These are phyloP conservation scores for Fusarium mexicanum DNA, from an alignment of 2,329 filamentous ascomycete genomes.

Conservation along the genomic window DNA sequence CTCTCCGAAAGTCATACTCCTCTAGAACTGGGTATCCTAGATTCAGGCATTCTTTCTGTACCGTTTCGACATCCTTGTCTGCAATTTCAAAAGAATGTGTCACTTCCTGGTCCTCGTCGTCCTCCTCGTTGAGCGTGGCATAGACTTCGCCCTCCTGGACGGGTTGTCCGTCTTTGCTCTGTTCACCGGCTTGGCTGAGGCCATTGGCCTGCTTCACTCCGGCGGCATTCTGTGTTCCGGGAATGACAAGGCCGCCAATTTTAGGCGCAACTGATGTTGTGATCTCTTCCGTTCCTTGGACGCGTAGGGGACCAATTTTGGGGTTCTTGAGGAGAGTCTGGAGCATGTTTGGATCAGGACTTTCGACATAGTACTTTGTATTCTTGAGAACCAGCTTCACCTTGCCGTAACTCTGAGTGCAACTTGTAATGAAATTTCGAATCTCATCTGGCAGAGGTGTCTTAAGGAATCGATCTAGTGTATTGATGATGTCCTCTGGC, in stretches of 20 bases:
- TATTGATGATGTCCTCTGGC: slow-evolving; percentile 88
- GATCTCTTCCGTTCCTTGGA: slow-evolving; percentile 77
- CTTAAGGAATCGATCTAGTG: slow-evolving; percentile 88
- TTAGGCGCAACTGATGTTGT: slow-evolving; percentile 85
- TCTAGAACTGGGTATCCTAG: slow-evolving; percentile 90
- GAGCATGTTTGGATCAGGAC: slow-evolving; percentile 84
- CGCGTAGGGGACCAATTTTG: slow-evolving; percentile 80
- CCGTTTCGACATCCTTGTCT: slow-evolving; percentile 81
- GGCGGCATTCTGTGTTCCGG: slow-evolving; percentile 92
- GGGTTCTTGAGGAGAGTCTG: slow-evolving; percentile 87
- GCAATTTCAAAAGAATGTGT: slow-evolving; percentile 94
- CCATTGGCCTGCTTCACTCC: slow-evolving; percentile 78
- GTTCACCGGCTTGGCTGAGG: slow-evolving; percentile 46
- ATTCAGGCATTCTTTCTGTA: slow-evolving; percentile 89
- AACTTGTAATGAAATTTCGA: slow-evolving; percentile 78
- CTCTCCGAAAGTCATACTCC: slow-evolving; percentile 96
- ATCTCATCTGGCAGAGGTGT: slow-evolving; percentile 86
- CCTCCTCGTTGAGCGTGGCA: slow-evolving; percentile 80
- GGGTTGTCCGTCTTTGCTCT: slow-evolving; percentile 59
- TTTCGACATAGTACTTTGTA: slow-evolving; percentile 94
- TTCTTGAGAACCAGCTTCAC: slow-evolving; percentile 95
- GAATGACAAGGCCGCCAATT: slow-evolving; percentile 88
- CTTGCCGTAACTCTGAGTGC: slow-evolving; percentile 92
- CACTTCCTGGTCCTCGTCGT: slow-evolving; percentile 85
- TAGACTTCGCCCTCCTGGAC: slow-evolving; percentile 74